Evolutionary conservation across 2,329 filamentous ascomycete species (phyloP).

Genomic region (Bisporella sp.): DNA sequence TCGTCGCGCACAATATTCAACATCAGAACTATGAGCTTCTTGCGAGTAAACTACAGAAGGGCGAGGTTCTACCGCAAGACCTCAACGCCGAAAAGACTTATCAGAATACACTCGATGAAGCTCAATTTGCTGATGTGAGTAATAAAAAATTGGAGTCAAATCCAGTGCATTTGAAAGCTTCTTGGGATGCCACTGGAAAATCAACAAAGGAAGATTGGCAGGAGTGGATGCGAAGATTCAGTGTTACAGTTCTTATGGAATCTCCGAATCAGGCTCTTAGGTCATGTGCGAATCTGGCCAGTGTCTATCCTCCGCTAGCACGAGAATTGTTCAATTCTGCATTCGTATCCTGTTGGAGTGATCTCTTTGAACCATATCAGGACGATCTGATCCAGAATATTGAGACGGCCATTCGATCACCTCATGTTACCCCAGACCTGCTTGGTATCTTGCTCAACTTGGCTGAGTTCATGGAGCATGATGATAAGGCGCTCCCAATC

Average conservation of each 20-base stretch:
- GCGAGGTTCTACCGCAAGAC: slow-evolving; percentile 90
- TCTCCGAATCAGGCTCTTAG: slow-evolving; percentile 92
- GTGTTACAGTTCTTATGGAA: slow-evolving; percentile 88
- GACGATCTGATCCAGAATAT: slow-evolving; percentile 95
- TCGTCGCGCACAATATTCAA: slow-evolving; percentile 72
- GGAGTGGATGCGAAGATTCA: slow-evolving; percentile 96
- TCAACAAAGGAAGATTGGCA: slow-evolving; percentile 99
- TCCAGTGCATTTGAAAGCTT: slow-evolving; percentile 90
- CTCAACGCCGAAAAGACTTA: slow-evolving; percentile 82
- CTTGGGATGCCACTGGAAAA: slow-evolving; percentile 95
- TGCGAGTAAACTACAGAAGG: slow-evolving; percentile 87
- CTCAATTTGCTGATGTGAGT: slow-evolving; percentile 72
- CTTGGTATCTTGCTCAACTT: slow-evolving; percentile 90
- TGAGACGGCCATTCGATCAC: slow-evolving; percentile 88
- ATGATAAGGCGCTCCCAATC: slow-evolving; percentile 95
- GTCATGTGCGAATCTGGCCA: slow-evolving; percentile 86
- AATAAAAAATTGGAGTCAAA: slow-evolving; percentile 97
- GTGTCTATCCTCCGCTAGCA: slow-evolving; percentile 84
- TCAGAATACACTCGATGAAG: slow-evolving; percentile 70
- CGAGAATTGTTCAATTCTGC: slow-evolving; percentile 96
- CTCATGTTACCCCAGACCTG: slow-evolving; percentile 93
- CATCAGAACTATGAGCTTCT: slow-evolving; percentile 90
- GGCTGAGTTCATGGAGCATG: slow-evolving; percentile 99
- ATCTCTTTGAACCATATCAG: slow-evolving; percentile 93
- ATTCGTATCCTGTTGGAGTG: slow-evolving; percentile 98